A percentile compares a stretch with the other conserved stretches of the same genome.
Evolutionary conservation across 352 stramenopile genomes (phyloP).

Genomic region (Phytophthora sojae): DNA sequence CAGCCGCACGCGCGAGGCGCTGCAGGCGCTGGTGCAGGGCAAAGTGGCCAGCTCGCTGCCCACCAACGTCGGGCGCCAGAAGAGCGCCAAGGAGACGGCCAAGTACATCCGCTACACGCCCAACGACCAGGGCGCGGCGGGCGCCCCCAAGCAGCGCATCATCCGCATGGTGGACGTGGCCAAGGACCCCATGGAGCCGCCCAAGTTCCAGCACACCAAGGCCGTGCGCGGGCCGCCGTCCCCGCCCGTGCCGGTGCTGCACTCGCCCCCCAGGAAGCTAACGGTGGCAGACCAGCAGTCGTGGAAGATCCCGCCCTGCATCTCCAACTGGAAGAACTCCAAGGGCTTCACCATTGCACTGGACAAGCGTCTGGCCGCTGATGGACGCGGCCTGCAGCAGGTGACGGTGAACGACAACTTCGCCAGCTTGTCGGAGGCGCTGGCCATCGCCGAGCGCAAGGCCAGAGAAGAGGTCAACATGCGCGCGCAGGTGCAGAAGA

Average conservation of each 20-base stretch:
- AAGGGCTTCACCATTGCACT: slow-evolving; percentile 99
- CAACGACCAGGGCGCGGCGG: slow-evolving; percentile 76
- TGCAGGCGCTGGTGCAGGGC: slow-evolving; percentile 90
- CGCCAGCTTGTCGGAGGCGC: slow-evolving; percentile 95
- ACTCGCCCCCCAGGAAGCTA: slow-evolving; percentile 93
- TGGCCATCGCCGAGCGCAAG: slow-evolving; percentile 98
- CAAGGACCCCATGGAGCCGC: slow-evolving; percentile 99
- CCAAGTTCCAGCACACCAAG: slow-evolving; percentile 99
- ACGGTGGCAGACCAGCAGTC: slow-evolving; percentile 94
- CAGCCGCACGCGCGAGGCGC: slow-evolving; percentile 80
- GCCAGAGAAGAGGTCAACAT: slow-evolving; percentile 97
- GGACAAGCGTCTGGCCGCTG: slow-evolving; percentile 98
- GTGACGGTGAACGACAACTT: slow-evolving; percentile 99
- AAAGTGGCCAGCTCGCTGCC: slow-evolving; percentile 92
- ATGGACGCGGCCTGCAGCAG: slow-evolving; percentile 96
- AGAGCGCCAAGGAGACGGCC: slow-evolving; percentile 86
- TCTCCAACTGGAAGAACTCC: slow-evolving; percentile 99
- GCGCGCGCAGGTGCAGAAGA: slow-evolving; percentile 91
- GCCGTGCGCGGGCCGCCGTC: slow-evolving; percentile 91
- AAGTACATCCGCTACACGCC: slow-evolving; percentile 90
- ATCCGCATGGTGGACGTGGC: slow-evolving; percentile 99
- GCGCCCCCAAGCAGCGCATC: slow-evolving; percentile 91
- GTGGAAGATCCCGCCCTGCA: slow-evolving; percentile 99
- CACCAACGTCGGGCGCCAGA: slow-evolving; percentile 87
- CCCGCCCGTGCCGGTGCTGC: slow-evolving; percentile 92